A percentile compares a stretch with the other conserved stretches of the same genome.
Conservation (phyloP, 1,139 yeast species). For the Arxiozyma bovina region DNA sequence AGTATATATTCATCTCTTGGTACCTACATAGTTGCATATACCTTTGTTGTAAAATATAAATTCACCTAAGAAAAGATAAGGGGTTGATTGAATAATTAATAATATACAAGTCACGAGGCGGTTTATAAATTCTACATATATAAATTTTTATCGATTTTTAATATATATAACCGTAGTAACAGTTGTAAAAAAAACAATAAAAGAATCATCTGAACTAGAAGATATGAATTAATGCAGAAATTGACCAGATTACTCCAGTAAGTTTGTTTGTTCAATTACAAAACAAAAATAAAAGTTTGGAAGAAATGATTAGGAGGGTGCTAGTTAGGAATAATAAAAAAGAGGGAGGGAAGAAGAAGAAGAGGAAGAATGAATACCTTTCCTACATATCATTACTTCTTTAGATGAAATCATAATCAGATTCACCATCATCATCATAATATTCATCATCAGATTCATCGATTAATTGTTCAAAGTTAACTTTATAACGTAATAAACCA, state of each 20-base stretch:
- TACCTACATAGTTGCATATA: neutral
- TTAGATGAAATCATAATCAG: conserved; percentile 34
- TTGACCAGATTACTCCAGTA: neutral
- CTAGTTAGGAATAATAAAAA: conserved; percentile 11
- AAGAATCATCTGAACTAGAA: neutral
- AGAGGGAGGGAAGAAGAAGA: conserved; percentile 19
- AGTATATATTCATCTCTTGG: neutral
- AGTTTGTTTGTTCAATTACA: neutral
- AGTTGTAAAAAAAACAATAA: neutral
- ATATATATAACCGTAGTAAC: neutral
- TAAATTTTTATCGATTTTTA: neutral
- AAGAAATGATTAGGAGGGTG: neutral
- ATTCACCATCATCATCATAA: conserved; percentile 58
- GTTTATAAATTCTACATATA: neutral
- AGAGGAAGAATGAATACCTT: conserved; percentile 6
- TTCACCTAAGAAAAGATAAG: neutral
- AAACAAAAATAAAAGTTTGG: neutral
- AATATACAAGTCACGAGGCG: neutral
- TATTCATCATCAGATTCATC: conserved; percentile 89
- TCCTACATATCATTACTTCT: neutral
- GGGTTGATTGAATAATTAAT: neutral
- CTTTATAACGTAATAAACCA: conserved; percentile 89
- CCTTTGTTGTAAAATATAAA: neutral
- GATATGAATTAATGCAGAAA: conserved; percentile 5
- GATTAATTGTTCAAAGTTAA: conserved; percentile 87